Conservation (phyloP, 345 rosid species). For the Murraya paniculata region DNA sequence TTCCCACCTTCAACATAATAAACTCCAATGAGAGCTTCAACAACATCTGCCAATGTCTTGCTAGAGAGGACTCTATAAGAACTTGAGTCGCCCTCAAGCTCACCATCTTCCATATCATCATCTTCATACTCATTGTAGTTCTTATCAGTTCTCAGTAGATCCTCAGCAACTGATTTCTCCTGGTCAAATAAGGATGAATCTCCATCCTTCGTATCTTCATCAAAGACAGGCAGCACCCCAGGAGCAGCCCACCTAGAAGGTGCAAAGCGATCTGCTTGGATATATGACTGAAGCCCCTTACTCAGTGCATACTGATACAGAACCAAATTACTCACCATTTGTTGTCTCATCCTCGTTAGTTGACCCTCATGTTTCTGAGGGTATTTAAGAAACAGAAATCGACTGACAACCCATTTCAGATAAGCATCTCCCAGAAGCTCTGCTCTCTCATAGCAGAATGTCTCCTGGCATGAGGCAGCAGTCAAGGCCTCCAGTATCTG, state of each 20-base stretch:
- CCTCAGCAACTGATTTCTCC: constrained; percentile 40
- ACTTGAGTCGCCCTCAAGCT: constrained; percentile 87
- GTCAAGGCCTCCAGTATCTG: constrained; percentile 97
- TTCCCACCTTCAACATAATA: constrained; percentile 95
- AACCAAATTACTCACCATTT: constrained; percentile 97
- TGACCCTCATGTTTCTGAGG: constrained; percentile 99
- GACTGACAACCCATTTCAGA: constrained; percentile 97
- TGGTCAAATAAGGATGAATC: constrained; percentile 67
- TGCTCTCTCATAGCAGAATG: constrained; percentile 98
- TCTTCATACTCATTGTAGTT: constrained; percentile 45
- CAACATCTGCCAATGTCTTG: constrained; percentile 98
- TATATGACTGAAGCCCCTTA: constrained; percentile 89
- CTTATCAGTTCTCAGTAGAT: constrained; percentile 22
- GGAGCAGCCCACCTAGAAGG: constrained; percentile 99
- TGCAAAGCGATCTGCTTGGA: constrained; percentile 99
- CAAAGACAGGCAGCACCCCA: constrained; percentile 92
- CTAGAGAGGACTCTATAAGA: constrained; percentile 94
- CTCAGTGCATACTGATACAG: constrained; percentile 76
- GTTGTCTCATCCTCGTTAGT: constrained; percentile 97
- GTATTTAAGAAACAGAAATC: constrained; percentile 86
- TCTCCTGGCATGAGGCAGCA: constrained; percentile 98
- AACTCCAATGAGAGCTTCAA: constrained; percentile 95
- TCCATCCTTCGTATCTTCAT: constrained; percentile 90
- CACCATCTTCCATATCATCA: constrained; percentile 90
- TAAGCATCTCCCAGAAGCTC: constrained; percentile 99